Evolutionary conservation across 768 basidiomycete genomes (phyloP), one percentile per base, ranked within the genome.

Genomic region (Kwoniella dendrophila): DNA sequence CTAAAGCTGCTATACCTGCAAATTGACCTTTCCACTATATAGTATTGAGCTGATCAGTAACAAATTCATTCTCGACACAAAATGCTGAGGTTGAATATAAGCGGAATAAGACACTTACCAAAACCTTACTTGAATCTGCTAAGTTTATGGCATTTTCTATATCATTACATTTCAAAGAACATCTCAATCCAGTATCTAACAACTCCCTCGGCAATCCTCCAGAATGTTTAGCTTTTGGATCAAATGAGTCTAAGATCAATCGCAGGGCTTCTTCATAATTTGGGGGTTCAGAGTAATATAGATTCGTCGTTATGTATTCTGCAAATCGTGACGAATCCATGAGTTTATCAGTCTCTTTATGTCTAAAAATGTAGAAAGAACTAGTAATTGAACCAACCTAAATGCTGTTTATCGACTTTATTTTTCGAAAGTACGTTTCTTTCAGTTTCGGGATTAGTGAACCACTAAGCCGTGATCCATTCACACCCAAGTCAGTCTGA

Each of bases 181-280:
- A 64, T 18, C 66, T 58, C 2, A 70, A 69, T 18, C 64, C 70
- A 16, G 49, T 67, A 49, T 75, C 73, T 2, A 75, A 27, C 30
- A 69, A 38, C 34, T 75, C 73, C 20, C 64, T 32, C 3, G 58
- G 47, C 30, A 75, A 50, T 18, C 60, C 62, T 12, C 52, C 66
- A 1, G 65, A 30, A 30, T 65, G 62, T 27, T 45, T 26, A 22
- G 55, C 30, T 6, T 16, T 26, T 0, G 64, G 56, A 27, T 69
- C 62, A 34, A 58, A 62, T 3, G 41, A 36, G 4, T 26, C 47
- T 5, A 70, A 26, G 20, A 75, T 55, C 5, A 63, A 44, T 10
- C 60, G 36, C 8, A 72, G 50, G 5, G 68, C 64, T 29, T 51
- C n/a, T 29, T 16, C 16, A 34, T 69, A 66, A 45, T 67, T 40